Percentiles rank a stretch among this genome's conserved stretches.
Conservation (phyloP, 495 filamentous ascomycete genomes). For the Amniculicola lignicola region DNA sequence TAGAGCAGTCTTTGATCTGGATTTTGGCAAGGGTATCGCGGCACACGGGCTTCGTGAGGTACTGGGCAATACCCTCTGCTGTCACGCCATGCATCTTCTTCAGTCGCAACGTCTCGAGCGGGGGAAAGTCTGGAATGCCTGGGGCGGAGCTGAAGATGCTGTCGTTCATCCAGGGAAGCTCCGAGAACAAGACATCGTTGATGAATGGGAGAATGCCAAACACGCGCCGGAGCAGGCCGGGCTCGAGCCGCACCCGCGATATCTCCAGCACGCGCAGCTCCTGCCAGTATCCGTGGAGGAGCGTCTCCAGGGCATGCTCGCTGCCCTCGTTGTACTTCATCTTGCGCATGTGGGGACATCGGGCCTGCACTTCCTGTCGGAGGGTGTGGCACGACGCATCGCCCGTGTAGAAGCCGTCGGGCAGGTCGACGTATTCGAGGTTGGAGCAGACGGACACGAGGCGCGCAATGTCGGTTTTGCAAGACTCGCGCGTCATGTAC, state of each 20-base stretch:
- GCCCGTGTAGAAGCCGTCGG: conserved; percentile 79
- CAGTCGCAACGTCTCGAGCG: conserved; percentile 65
- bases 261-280: conserved; percentile 80
- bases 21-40: conserved; percentile 57
- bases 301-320: conserved; percentile 70
- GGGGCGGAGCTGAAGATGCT: conserved; percentile 62
- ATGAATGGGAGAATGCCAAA: conserved; percentile 64
- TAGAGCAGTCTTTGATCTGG: conserved; percentile 57
- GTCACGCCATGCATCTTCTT: conserved; percentile 67
- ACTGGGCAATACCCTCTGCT: conserved; percentile 60
- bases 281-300: conserved; percentile 67
- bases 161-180: conserved; percentile 69
- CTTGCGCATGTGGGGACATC: conserved; percentile 78
- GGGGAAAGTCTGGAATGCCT: conserved; percentile 63
- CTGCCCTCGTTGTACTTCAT: conserved; percentile 80
- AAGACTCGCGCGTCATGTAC: conserved; percentile 93
- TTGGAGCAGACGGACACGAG: conserved; percentile 82
- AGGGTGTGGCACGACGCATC: conserved; percentile 70
- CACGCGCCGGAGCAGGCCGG: conserved; percentile 64
- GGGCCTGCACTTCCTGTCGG: conserved; percentile 75
- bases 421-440: conserved; percentile 86
- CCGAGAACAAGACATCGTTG: conserved; percentile 66
- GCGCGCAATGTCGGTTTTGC: conserved; percentile 77
- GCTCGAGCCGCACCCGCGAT: conserved; percentile 67
- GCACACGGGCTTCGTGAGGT: conserved; percentile 54